Evolutionary conservation across 768 basidiomycete genomes (phyloP).

Genomic region (Pleurotus pulmonarius): DNA sequence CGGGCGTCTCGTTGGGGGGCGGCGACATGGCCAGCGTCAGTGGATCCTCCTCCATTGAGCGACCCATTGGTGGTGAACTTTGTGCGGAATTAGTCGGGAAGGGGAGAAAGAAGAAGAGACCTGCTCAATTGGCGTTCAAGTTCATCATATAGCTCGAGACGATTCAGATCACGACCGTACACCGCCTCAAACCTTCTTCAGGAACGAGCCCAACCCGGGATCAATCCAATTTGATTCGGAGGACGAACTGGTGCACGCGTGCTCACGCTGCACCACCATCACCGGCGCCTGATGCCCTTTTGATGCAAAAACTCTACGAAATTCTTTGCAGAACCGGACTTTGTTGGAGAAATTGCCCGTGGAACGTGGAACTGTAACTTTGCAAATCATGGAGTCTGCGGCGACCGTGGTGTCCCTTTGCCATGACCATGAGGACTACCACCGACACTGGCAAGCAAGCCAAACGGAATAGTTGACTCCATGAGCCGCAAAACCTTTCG

Average conservation of each 20-base stretch:
- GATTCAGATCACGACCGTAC: constrained; percentile 2
- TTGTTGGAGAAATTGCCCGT: background rate
- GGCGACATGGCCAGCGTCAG: constrained; percentile 58
- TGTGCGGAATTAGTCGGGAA: background rate
- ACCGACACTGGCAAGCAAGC: background rate
- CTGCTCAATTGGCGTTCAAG: constrained; percentile 2
- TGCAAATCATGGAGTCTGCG: background rate
- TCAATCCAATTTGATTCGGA: constrained; percentile 7
- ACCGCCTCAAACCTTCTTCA: constrained; percentile 8
- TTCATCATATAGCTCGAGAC: constrained; percentile 5
- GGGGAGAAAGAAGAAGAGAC: constrained; percentile 3
- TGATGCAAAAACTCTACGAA: constrained; percentile 1
- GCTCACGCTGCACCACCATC: background rate
- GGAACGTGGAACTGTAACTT: background rate
- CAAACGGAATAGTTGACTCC: background rate
- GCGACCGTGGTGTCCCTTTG: background rate
- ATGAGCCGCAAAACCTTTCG: background rate
- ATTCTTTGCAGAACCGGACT: background rate
- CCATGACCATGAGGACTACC: background rate
- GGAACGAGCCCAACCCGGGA: background rate
- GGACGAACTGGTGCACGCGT: background rate
- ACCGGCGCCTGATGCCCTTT: background rate
- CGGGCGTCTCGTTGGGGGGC: constrained; percentile 58
- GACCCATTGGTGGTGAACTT: constrained; percentile 18
- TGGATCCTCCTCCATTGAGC: constrained; percentile 53